phyloP scores from a whole-genome alignment of 805 yeast genomes.

The Saturnispora ahearnii region DNA sequence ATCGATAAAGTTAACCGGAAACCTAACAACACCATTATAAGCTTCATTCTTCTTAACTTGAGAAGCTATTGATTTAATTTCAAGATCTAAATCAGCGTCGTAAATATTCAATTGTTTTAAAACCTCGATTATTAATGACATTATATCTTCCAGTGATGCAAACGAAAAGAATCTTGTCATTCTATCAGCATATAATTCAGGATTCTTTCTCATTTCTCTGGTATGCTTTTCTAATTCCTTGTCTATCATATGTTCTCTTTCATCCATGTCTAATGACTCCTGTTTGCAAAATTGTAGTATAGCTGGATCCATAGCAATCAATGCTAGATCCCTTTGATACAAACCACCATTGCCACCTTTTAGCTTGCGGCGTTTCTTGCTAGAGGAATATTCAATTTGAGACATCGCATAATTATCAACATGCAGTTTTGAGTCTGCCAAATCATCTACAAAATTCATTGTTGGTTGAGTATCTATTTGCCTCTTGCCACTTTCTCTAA shows the following conservation, averaged over 20 bases:
- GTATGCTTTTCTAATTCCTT: slow-evolving; percentile 17
- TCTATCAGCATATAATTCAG: slow-evolving; percentile 32
- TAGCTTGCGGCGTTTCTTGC: slow-evolving; percentile 26
- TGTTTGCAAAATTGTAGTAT: slow-evolving; percentile 33
- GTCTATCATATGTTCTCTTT: slow-evolving; percentile 19
- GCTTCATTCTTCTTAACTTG: slow-evolving; percentile 22
- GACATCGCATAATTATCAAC: slow-evolving; percentile 31
- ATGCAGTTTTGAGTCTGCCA: slow-evolving; percentile 15
- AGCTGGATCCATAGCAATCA: slow-evolving; percentile 44
- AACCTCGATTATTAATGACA: slow-evolving; percentile 34
- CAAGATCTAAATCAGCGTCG: slow-evolving; percentile 15
- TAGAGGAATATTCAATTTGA: slow-evolving; percentile 35
- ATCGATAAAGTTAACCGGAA: slow-evolving; percentile 35
- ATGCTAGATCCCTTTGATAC: slow-evolving; percentile 19
- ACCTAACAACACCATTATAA: slow-evolving; percentile 28
- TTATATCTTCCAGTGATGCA: slow-evolving; percentile 34
- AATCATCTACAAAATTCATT: slow-evolving; percentile 33
- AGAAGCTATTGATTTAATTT: slow-evolving; percentile 17
- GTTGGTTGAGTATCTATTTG: slow-evolving; percentile 39
- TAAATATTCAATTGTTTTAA: slow-evolving; percentile 35
- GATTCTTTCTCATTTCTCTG: slow-evolving; percentile 12
- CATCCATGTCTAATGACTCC: slow-evolving; percentile 17
- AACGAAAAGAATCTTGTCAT: slow-evolving; percentile 45
- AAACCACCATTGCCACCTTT: slow-evolving; percentile 23
- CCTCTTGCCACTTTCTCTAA: slow-evolving; percentile 8